phyloP scores from a whole-genome alignment of 2,329 filamentous ascomycete species.

The Pseudocercospora musae region DNA sequence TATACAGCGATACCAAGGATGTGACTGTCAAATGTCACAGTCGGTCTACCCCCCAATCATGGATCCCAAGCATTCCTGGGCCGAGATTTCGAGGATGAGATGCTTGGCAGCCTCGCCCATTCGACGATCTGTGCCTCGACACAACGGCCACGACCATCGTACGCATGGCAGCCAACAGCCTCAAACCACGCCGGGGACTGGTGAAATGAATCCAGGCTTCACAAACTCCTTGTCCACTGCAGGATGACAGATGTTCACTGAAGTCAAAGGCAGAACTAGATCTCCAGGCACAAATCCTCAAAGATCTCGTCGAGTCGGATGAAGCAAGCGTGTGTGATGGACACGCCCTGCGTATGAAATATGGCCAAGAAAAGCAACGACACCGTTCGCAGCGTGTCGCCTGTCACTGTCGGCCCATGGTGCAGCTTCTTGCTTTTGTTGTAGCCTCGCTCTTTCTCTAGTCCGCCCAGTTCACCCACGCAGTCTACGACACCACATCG shows the following conservation, averaged over 20 bases:
- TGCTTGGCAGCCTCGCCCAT: not conserved
- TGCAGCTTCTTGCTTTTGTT: not conserved
- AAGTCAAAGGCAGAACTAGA: not conserved
- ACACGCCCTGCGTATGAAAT: not conserved
- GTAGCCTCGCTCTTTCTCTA: not conserved
- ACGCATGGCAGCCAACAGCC: not conserved
- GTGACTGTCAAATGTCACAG: not conserved
- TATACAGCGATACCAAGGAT: not conserved
- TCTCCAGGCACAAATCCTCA: not conserved
- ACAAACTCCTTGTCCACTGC: not conserved
- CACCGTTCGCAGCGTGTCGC: not conserved
- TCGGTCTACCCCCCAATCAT: not conserved
- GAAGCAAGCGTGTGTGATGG: not conserved
- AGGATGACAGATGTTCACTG: not conserved
- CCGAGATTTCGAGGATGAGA: not conserved
- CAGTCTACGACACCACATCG: not conserved
- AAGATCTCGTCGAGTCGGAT: not conserved
- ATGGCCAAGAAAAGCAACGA: not conserved
- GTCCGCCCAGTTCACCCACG: not conserved
- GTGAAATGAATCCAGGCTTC: not conserved
- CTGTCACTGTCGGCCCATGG: not conserved
- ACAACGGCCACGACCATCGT: not conserved
- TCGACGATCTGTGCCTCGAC: slow-evolving; percentile 1
- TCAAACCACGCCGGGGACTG: not conserved
- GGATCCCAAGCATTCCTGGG: not conserved